A percentile compares a stretch with the other conserved stretches of the same genome.
Conservation (phyloP, 805 yeast species). For the Wickerhamiella musiphila region DNA sequence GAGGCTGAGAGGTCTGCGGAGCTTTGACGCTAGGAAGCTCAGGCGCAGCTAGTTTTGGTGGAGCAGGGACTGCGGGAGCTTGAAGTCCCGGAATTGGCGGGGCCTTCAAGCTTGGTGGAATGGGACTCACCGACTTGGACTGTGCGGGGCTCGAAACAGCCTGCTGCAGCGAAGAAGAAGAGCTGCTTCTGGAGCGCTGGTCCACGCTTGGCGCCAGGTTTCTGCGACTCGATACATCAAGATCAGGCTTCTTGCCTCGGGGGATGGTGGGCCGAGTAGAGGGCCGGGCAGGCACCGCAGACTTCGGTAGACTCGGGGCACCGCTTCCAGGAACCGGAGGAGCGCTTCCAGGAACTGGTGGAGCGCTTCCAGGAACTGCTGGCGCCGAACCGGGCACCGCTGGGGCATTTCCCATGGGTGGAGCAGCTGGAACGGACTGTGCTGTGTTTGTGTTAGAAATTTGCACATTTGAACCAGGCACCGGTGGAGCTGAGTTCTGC, state of each 20-base stretch:
- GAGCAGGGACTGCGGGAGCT: conserved; percentile 5
- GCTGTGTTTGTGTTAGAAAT: no score
- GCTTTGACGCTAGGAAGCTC: no score
- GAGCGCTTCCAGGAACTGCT: conserved; percentile 1
- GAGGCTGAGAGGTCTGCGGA: conserved; percentile 3
- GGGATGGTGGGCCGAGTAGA: neutral
- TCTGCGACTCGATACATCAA: neutral
- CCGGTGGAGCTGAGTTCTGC: conserved; percentile 1
- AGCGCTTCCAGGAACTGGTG: conserved; percentile 2
- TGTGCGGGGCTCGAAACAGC: no score
- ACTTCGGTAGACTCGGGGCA: neutral
- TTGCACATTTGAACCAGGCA: conserved; percentile 2
- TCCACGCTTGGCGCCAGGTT: neutral
- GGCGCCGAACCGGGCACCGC: conserved; percentile 5
- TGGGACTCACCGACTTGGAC: no score
- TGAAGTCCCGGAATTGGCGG: conserved; percentile 12
- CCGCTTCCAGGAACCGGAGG: conserved; percentile 6
- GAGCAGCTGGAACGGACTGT: neutral
- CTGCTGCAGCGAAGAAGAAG: conserved; percentile 7
- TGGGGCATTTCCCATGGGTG: conserved; percentile 4
- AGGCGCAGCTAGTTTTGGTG: neutral
- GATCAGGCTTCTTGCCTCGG: conserved; percentile 1
- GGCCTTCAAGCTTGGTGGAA: conserved; percentile 2
- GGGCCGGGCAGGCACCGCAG: neutral
- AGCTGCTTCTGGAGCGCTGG: conserved; percentile 2